Evolutionary conservation across 192 early-diverging fungal genomes (phyloP), one percentile per base, ranked within the genome.

Genomic region (Backusella luteola): DNA sequence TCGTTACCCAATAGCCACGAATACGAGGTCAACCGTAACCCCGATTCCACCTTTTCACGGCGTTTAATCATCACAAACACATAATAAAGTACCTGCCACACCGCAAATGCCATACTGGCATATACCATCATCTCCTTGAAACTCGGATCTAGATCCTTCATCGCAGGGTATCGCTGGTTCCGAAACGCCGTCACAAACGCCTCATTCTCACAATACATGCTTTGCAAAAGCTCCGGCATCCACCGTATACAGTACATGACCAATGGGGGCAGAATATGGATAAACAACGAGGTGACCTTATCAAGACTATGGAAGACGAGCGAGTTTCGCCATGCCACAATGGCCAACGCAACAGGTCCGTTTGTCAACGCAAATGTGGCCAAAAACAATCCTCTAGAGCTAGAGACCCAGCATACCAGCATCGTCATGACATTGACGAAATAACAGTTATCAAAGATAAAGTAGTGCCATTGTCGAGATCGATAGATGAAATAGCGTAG

Each of bases 311-410:
- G 89, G 49, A 90, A 87, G 23, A 90, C 87, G 6, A 90, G 74
- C 5, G 81, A 83, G 63, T 87, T 87, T 29, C 85, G 79, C 85
- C 85, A 87, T 12, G 90, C 86, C 70, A 90, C 82, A 63, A 90
- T 91, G 0, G 91, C 91, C 76, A 85, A 86, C 17, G 87, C 86
- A 0, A 92, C 86, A 36, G 91, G 91, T 17, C 91, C 91, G 76
- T 82, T 85, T 17, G 91, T 85, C 6, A 92, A 72, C 34, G 69
- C 70, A 76, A 76, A 85, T 7, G 75, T 59, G 4, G 85, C 84
- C 2, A 74, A 34, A 49, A 85, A 89, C 21, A 89, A 75, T 2
- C 42, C 41, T 23, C 71, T n/a, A 11, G 79, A 80, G 6, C 76
- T 49, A 15, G 87, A 84, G 17, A 86, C 69, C 46, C 85, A 88